Percentiles rank a stretch among this genome's conserved stretches.
Conservation (phyloP, 805 yeast genomes). For the Ogataea kodamae region DNA sequence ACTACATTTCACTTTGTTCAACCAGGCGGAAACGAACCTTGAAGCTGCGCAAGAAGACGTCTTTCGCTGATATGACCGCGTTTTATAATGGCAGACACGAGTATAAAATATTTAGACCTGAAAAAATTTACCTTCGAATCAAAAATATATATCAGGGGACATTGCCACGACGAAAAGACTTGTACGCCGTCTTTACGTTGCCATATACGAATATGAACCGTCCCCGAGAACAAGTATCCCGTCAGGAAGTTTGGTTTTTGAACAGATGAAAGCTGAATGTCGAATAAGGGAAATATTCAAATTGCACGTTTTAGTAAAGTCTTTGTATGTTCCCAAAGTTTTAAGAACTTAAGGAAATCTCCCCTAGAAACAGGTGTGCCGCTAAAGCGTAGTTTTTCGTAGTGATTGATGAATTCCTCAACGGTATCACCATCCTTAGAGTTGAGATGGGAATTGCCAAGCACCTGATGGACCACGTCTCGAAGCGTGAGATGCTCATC, state of each 20-base stretch:
- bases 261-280: conserved; percentile 57
- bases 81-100: conserved; percentile 5
- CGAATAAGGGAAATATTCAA: conserved; percentile 38
- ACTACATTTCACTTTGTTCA: conserved; percentile 75
- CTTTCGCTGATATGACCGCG: conserved; percentile 41
- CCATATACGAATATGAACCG: conserved; percentile 43
- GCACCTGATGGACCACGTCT: conserved; percentile 32
- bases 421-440: conserved; percentile 12
- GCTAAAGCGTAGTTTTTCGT: conserved; percentile 68
- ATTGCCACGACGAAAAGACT: conserved; percentile 69
- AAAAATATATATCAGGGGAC: conserved; percentile 57
- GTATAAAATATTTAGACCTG: conserved; percentile 5
- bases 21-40: conserved; percentile 47
- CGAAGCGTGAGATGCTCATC: conserved; percentile 22
- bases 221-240: conserved; percentile 54
- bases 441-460: conserved; percentile 7
- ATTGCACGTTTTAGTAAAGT: conserved; percentile 4
- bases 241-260: conserved; percentile 60
- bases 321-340: conserved; percentile 29
- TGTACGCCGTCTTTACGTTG: conserved; percentile 54
- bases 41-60: conserved; percentile 70
- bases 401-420: conserved; percentile 43
- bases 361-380: conserved; percentile 54
- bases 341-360: conserved; percentile 60
- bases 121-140: conserved; percentile 37